phyloP scores from a whole-genome alignment of 2,329 filamentous ascomycete genomes.

The Magnaporthiopsis poae region DNA sequence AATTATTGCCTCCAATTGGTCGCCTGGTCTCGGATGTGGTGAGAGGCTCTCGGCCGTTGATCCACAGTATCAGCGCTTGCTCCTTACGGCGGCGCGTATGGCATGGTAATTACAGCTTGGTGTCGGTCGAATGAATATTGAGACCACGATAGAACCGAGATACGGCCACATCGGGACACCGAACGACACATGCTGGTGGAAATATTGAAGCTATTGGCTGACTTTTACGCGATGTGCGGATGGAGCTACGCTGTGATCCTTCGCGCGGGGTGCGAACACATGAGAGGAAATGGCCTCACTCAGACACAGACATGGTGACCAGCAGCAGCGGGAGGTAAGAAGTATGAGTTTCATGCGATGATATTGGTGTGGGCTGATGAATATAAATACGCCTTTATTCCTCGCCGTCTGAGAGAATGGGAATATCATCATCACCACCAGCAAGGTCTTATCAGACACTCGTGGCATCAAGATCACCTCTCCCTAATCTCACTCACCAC shows the following conservation, averaged over 20 bases:
- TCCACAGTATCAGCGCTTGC: not conserved
- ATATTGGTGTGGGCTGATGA: not conserved
- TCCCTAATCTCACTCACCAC: not conserved
- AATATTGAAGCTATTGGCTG: not conserved
- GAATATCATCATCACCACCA: not conserved
- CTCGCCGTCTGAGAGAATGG: not conserved
- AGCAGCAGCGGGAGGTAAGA: too few relatives aligned
- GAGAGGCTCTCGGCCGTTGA: not conserved
- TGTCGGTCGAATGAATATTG: not conserved
- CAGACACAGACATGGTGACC: too few relatives aligned
- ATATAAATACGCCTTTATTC: not conserved
- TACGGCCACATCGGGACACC: not conserved
- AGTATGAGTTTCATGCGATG: not conserved
- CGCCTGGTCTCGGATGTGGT: not conserved
- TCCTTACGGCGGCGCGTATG: not conserved
- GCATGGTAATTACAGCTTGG: not conserved
- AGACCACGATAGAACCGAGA: not conserved
- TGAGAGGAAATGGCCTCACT: not conserved
- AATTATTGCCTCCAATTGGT: not conserved
- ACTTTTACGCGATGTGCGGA: not conserved
- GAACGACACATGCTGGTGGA: not conserved
- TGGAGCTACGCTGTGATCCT: not conserved
- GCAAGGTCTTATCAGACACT: not conserved
- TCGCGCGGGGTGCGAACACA: too few relatives aligned
- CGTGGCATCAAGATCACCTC: not conserved